Percentiles rank a stretch among this genome's conserved stretches.
Conservation (phyloP, 2,329 filamentous ascomycete genomes). For the Botrytis aclada region DNA sequence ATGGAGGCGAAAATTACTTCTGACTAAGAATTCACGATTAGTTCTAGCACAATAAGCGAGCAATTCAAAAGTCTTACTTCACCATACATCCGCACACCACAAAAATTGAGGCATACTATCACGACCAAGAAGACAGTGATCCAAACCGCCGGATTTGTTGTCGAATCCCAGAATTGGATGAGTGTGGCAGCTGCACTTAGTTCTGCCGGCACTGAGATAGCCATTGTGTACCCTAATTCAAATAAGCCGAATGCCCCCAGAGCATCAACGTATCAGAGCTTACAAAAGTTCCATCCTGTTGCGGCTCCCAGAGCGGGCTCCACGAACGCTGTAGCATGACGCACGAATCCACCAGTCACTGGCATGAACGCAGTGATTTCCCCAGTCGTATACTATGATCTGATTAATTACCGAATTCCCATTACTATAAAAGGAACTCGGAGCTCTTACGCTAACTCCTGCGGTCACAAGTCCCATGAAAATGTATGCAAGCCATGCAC, state of each 20-base stretch:
- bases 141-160: constrained; percentile 48
- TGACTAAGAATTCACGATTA: neutral
- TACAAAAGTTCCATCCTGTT: constrained; percentile 36
- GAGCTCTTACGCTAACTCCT: constrained; percentile 44
- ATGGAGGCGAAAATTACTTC: constrained; percentile 53
- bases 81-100: constrained; percentile 52
- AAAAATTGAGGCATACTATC: constrained; percentile 56
- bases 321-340: constrained; percentile 40
- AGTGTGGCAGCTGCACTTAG: constrained; percentile 61
- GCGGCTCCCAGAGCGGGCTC: constrained; percentile 40
- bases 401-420: neutral
- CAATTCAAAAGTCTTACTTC: constrained; percentile 63
- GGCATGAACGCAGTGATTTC: constrained; percentile 43
- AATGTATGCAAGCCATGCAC: constrained; percentile 42
- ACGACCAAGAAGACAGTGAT: constrained; percentile 42
- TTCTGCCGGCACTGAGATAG: constrained; percentile 45
- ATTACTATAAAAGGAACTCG: neutral
- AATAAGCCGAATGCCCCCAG: neutral
- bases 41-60: constrained; percentile 54
- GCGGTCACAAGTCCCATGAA: constrained; percentile 50
- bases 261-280: constrained; percentile 26
- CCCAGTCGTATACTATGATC: constrained; percentile 1
- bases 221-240: constrained; percentile 55
- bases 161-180: constrained; percentile 62
- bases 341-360: constrained; percentile 43